phyloP scores from a whole-genome alignment of 768 basidiomycete genomes.

The Mycena crocata region DNA sequence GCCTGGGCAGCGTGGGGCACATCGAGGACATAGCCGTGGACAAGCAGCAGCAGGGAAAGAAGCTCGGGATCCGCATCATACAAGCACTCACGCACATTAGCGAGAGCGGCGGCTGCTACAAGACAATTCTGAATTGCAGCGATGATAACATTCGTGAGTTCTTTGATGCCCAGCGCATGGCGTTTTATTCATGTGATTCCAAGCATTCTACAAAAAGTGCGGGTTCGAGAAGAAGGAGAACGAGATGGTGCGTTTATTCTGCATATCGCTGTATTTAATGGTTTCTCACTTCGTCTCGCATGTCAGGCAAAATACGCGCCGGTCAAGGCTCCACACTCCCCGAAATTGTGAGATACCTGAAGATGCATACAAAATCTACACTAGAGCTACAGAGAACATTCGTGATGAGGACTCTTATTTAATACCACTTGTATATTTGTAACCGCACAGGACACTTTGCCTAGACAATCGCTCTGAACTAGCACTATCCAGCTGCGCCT shows the following conservation, averaged over 20 bases:
- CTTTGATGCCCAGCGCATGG: slow-evolving; percentile 11
- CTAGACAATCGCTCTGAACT: background rate
- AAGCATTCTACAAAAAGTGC: slow-evolving; percentile 98
- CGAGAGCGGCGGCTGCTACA: slow-evolving; percentile 87
- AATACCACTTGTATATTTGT: slow-evolving; percentile 19
- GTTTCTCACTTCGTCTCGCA: background rate
- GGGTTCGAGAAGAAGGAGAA: slow-evolving; percentile 91
- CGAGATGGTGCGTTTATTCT: slow-evolving; percentile 79
- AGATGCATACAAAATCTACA: slow-evolving; percentile 15
- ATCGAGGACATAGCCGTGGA: slow-evolving; percentile 98
- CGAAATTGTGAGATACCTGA: slow-evolving; percentile 22
- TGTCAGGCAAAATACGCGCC: slow-evolving; percentile 71
- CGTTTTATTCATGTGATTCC: slow-evolving; percentile 17
- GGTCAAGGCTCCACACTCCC: slow-evolving; percentile 40
- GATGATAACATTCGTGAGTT: slow-evolving; percentile 90
- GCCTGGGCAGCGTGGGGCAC: slow-evolving; percentile 89
- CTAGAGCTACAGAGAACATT: slow-evolving; percentile 9
- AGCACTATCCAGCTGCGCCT: no score
- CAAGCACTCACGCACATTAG: slow-evolving; percentile 87
- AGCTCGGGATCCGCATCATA: slow-evolving; percentile 89
- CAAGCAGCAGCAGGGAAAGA: slow-evolving; percentile 89
- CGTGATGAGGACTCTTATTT: slow-evolving; percentile 20
- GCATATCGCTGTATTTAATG: no score
- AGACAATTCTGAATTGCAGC: slow-evolving; percentile 97
- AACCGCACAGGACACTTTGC: background rate